phyloP scores from a whole-genome alignment of 1,284 basidiomycete genomes.

The Hortiboletus rubellus region DNA sequence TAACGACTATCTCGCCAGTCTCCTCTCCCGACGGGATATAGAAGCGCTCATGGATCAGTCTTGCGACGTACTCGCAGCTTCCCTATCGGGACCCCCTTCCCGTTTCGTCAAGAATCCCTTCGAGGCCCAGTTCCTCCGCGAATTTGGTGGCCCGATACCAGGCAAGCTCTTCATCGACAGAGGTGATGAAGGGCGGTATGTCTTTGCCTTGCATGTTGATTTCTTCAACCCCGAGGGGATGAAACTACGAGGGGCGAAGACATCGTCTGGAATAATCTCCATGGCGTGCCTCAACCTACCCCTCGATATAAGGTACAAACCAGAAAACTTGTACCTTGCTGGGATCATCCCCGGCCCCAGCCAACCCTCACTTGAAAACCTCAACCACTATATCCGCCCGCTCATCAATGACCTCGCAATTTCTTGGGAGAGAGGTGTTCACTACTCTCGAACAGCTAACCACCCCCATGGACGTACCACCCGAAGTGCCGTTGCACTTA shows the following conservation, averaged over 20 bases:
- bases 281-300: conserved; percentile 13
- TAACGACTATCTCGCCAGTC: conserved; percentile 6
- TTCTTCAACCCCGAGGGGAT: conserved; percentile 9
- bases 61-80: neutral
- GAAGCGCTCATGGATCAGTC: conserved; percentile 5
- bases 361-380: conserved; percentile 9
- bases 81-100: neutral
- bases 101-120: conserved; percentile 9
- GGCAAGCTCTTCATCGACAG: conserved; percentile 3
- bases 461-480: neutral
- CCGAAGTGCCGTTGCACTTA: neutral
- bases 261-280: neutral
- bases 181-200: neutral
- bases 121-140: conserved; percentile 7
- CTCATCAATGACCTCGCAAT: conserved; percentile 7
- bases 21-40: conserved; percentile 4
- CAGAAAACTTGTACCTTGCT: conserved; percentile 14
- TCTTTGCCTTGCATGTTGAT: conserved; percentile 1
- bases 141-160: neutral
- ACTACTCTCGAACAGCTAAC: conserved; percentile 1
- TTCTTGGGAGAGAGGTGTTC: conserved; percentile 11
- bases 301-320: conserved; percentile 1
- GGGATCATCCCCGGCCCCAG: conserved; percentile 13
- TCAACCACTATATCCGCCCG: conserved; percentile 17
- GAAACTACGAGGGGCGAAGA: neutral